Base-by-base conservation (phyloP, 2,329 filamentous ascomycete genomes). In the Alternaria sp. region DNA sequence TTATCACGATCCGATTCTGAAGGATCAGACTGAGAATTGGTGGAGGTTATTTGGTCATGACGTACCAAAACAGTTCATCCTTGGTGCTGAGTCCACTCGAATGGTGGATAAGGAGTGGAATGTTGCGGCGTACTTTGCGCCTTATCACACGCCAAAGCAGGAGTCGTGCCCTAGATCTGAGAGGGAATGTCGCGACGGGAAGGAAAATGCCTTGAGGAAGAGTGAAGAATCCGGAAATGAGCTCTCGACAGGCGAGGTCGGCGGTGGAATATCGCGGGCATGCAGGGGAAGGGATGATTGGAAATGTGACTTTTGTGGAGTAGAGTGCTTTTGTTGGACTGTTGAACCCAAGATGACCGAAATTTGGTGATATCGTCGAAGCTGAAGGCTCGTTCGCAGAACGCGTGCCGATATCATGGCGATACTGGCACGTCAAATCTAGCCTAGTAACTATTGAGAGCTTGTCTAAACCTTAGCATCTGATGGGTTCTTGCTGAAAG, bases 261-360 rank as follows among this genome's bases (percentile, higher is more conserved):
- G 5, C 5, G 12, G 34, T 1, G 11, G 18, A 2, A 11, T 2
- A 2, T 1, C 7, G 46, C 46, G 30, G 16, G 14, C 3, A n/a
- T 34, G 22, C 26, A 44, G 32, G 28, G 30, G 51, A 16, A 57
- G 64, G 14, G 66, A 68, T 47, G 43, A 47, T 2, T 70, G 66
- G 68, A 48, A 47, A 2, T 70, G 68, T 43, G 61, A 64, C 18
- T 65, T 68, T 32, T 71, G 67, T 48, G 68, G 68, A 1, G 4
- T 28, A 6, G 63, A 67, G 52, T 69, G 64, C 22, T 71, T 70
- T 46, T 70, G 63, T n/a, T 57, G 44, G 57, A 59, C 39, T 14
- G 43, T 49, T 6, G 20, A 44, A 1, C 5, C 6, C 8, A 5
- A 8, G 1, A 5, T 6, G 26, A 20, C 24, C 1, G 32, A 49